phyloP scores from a whole-genome alignment of 345 rosid species.

The Heritiera fomes region DNA sequence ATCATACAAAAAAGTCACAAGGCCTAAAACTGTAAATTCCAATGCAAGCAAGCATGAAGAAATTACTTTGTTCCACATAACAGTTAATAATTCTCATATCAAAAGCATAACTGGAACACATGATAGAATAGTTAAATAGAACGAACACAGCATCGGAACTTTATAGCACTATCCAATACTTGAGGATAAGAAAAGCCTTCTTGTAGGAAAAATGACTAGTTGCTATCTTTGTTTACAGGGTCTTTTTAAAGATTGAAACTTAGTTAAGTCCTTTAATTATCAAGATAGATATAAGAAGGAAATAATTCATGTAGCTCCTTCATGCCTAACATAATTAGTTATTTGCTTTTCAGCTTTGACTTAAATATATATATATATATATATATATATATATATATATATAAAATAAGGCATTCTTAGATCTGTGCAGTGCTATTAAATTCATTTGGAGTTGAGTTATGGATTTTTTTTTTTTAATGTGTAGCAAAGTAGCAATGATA shows the following conservation, averaged over 20 bases:
- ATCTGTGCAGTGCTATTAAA: no score
- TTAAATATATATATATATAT: no score
- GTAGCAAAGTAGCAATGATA: background rate
- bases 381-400: no score
- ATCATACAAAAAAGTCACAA: constrained; percentile 16
- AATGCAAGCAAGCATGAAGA: constrained; percentile 4
- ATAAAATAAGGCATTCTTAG: no score
- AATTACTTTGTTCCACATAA: background rate
- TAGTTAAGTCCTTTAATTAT: background rate
- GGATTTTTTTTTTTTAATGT: background rate
- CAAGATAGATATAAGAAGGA: background rate
- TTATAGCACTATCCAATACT: background rate
- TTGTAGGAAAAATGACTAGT: background rate
- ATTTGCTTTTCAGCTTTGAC: background rate
- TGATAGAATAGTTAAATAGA: constrained; percentile 5
- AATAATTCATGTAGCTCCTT: background rate
- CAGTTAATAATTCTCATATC: background rate
- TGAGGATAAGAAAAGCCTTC: background rate
- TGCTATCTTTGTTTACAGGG: background rate
- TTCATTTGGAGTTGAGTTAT: background rate
- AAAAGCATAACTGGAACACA: background rate
- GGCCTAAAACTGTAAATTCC: background rate
- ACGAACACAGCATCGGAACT: background rate
- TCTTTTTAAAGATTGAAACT: background rate
- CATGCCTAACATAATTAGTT: background rate